A percentile compares a stretch with the other conserved stretches of the same genome.
Evolutionary conservation across 257 asterid species (phyloP).

Genomic region (Plantago elongata): DNA sequence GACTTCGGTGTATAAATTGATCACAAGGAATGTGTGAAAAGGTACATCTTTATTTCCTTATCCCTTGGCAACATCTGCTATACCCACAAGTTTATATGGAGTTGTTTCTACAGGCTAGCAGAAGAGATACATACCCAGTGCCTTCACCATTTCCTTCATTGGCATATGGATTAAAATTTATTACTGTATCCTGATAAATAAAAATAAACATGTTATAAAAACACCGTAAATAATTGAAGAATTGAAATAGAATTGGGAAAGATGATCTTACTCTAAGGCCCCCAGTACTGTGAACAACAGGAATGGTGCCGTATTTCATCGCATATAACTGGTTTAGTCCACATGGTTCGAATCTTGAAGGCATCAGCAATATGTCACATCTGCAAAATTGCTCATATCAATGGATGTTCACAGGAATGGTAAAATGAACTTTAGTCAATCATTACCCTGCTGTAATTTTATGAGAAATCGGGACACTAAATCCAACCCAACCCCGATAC

Average conservation of each 20-base stretch:
- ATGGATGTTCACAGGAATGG: conserved; percentile 1
- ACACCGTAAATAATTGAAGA: neutral
- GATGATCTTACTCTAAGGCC: conserved; percentile 74
- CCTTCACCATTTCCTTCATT: conserved; percentile 71
- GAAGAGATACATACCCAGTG: conserved; percentile 67
- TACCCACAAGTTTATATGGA: no score
- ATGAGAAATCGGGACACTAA: conserved; percentile 89
- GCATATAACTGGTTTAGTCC: conserved; percentile 95
- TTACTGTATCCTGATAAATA: conserved; percentile 70
- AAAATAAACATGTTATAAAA: conserved; percentile 9
- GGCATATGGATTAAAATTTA: conserved; percentile 69
- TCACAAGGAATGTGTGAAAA: no score
- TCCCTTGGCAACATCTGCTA: no score
- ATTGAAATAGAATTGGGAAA: conserved; percentile 2
- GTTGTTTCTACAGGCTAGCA: neutral
- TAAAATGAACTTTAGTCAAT: neutral
- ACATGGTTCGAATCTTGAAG: conserved; percentile 97
- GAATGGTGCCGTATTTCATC: conserved; percentile 89
- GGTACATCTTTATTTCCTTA: no score
- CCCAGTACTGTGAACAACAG: conserved; percentile 89
- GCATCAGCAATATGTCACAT: conserved; percentile 87
- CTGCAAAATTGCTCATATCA: conserved; percentile 40
- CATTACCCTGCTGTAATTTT: conserved; percentile 85
- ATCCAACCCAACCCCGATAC: conserved; percentile 97
- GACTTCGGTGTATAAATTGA: no score